Evolutionary conservation across 2,329 filamentous ascomycete species (phyloP).

Genomic region (Atkinsonella texensis): DNA sequence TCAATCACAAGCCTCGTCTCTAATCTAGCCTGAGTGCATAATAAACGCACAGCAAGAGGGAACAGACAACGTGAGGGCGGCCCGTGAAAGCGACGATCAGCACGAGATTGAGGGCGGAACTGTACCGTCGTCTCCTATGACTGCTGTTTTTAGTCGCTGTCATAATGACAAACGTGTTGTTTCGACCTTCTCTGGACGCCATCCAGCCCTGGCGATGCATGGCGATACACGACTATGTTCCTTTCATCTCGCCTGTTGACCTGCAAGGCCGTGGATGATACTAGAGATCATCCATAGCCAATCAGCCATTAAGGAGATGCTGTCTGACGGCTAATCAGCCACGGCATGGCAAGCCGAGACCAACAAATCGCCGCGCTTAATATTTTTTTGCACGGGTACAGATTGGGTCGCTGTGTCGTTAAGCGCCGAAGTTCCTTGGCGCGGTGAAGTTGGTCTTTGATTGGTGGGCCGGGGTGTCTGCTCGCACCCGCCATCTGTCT

Average conservation of each 20-base stretch:
- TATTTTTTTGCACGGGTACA: neutral
- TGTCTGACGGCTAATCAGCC: neutral
- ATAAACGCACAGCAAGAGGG: too few relatives aligned
- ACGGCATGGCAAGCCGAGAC: neutral
- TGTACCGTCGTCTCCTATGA: neutral
- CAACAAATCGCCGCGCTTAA: neutral
- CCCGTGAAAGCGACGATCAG: too few relatives aligned
- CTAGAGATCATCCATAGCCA: neutral
- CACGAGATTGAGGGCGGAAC: neutral
- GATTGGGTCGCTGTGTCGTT: neutral
- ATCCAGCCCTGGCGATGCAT: neutral
- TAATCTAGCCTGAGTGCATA: neutral
- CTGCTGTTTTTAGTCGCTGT: neutral
- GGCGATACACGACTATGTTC: neutral
- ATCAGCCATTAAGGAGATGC: neutral
- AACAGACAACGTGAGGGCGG: too few relatives aligned
- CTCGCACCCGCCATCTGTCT: conserved; percentile 11
- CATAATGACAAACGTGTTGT: neutral
- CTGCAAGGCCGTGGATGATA: neutral
- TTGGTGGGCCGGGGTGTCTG: conserved; percentile 15
- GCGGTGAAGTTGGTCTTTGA: neutral
- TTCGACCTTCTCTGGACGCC: neutral
- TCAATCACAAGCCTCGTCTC: conserved; percentile 7
- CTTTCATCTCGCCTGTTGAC: conserved; percentile 3
- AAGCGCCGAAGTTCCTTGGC: conserved; percentile 3